Evolutionary conservation across 345 rosid species (phyloP).

Genomic region (Moricandia arvensis): DNA sequence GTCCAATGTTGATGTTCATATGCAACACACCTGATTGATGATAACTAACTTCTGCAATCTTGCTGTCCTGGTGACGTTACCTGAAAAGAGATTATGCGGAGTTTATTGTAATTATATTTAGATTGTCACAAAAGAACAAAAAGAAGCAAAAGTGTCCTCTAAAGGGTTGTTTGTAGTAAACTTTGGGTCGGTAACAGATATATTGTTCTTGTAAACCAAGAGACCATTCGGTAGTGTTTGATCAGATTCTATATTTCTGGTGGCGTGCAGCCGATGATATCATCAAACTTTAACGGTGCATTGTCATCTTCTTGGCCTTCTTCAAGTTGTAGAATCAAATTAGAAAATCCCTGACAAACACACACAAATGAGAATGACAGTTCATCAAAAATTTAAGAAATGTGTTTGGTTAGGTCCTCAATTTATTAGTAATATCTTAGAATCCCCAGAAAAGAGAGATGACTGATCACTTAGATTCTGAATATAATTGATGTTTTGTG

Average conservation of each 20-base stretch:
- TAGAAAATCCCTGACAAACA: too few species aligned
- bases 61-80: conserved; percentile 51
- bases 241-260: conserved; percentile 40
- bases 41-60: conserved; percentile 43
- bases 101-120: not conserved
- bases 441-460: too few species aligned
- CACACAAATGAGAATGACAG: too few species aligned
- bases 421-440: too few species aligned
- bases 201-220: conserved; percentile 15
- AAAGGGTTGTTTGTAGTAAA: conserved; percentile 19
- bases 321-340: too few species aligned
- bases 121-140: not conserved
- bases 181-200: conserved; percentile 24
- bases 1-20: conserved; percentile 37
- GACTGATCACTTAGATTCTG: too few species aligned
- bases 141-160: not conserved
- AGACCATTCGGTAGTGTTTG: conserved; percentile 44
- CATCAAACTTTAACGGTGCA: too few species aligned
- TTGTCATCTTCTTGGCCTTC: too few species aligned
- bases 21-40: conserved; percentile 13
- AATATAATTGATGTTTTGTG: too few species aligned
- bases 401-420: too few species aligned
- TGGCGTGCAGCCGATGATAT: conserved; percentile 42
- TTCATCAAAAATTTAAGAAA: too few species aligned
- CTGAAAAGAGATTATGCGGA: conserved; percentile 34